These are phyloP conservation scores for Tricholoma sp. DNA, from an alignment of 768 basidiomycete species.

Conservation along the genomic window DNA sequence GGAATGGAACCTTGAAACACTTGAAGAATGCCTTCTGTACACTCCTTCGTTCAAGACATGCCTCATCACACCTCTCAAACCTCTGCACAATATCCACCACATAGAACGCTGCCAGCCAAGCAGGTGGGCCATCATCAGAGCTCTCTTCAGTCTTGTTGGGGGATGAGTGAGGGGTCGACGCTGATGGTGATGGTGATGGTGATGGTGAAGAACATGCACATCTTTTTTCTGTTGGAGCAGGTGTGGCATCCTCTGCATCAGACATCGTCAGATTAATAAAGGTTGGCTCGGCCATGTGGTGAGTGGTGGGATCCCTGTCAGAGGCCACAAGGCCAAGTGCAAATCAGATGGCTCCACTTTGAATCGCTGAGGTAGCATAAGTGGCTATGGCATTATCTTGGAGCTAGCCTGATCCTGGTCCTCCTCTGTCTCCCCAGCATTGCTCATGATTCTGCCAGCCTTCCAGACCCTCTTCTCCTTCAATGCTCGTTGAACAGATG, in stretches of 20 bases:
- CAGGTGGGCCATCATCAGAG: neutral
- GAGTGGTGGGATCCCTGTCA: neutral
- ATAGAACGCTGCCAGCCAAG: too few species aligned
- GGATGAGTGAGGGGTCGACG: neutral
- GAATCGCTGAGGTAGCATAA: neutral
- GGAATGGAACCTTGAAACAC: neutral
- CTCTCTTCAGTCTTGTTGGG: neutral
- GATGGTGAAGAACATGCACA: neutral
- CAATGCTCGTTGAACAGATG: too few species aligned
- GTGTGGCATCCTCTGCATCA: neutral
- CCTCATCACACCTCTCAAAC: neutral
- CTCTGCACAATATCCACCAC: too few species aligned
- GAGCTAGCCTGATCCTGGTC: too few species aligned
- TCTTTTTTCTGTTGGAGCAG: neutral
- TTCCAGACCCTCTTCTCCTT: too few species aligned
- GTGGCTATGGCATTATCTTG: neutral
- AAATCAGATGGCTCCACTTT: neutral
- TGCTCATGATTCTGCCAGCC: too few species aligned
- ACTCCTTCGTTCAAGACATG: neutral
- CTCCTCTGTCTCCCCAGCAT: too few species aligned
- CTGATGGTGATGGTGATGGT: neutral
- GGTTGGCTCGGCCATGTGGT: neutral
- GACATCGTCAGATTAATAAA: neutral
- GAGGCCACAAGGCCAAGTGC: neutral
- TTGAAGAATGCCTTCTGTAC: neutral